Evolutionary conservation across 345 rosid species (phyloP), one percentile per base, ranked within the genome.

Genomic region (Lepidium aucheri): DNA sequence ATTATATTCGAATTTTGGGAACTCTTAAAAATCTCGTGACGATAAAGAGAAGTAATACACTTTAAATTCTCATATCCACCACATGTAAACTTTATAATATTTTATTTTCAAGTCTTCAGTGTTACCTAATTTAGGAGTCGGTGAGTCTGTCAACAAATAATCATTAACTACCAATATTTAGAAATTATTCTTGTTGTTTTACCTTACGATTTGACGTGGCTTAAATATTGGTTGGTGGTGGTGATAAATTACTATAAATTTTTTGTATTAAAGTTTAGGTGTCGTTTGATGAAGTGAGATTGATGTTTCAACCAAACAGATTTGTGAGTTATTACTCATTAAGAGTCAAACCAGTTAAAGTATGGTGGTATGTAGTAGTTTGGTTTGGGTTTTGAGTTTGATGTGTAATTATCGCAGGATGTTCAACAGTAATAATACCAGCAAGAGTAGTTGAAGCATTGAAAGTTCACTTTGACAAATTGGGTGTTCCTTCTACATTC

Each of bases 381-480:
- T 35, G 28, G 62, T 24, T 55, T n/a, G 12, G 26, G 44, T 45
- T 15, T 50, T 65, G 64, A 53, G 44, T 62, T 17, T 39, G 44
- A 28, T 60, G 12, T 41, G 36, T 66, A 36, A 54, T 60, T 53
- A 62, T 68, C 34, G 67, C 76, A 91, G 98, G 92, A 11, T 79
- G 90, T 67, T 78, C 98, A 8, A 83, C 86, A 8, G 95, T 86
- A 12, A 74, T 91, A 9, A 83, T 91, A 68, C 98, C 98, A 22
- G 89, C 92, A 49, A 84, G 84, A 80, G 98, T 91, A 4, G 84
- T 85, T 40, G 90, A 91, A 36, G 95, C 98, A 69, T 66, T 91
- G 49, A 82, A 80, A 59, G 81, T 79, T 63, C 98, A 86, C 59
- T 84, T 84, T 70, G 86, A 85, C 82, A 86, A 77, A 71, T 68